These are phyloP conservation scores for Datura wrightii DNA, from an alignment of 257 asterid genomes.

Conservation along the genomic window DNA sequence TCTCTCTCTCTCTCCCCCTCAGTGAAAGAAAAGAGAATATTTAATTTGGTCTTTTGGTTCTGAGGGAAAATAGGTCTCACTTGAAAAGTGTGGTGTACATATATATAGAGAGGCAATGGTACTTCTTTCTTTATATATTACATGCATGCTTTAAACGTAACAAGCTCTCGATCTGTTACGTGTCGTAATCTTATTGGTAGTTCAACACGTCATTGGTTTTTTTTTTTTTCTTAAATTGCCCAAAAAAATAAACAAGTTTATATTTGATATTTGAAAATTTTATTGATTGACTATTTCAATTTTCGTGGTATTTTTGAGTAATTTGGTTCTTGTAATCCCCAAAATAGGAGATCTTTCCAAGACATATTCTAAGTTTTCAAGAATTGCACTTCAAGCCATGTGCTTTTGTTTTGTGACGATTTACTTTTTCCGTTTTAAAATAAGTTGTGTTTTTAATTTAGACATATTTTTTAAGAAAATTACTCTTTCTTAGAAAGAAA, in stretches of 20 bases:
- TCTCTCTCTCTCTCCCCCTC: not conserved
- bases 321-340: not conserved
- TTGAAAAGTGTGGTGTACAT: not conserved
- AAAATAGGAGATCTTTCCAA: too few species aligned
- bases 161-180: not conserved
- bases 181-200: not conserved
- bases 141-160: slow-evolving; percentile 47
- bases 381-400: too few species aligned
- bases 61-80: not conserved
- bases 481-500: too few species aligned
- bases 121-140: not conserved
- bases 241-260: too few species aligned
- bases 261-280: too few species aligned
- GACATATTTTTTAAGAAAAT: too few species aligned
- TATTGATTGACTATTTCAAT: too few species aligned
- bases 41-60: not conserved
- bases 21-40: not conserved
- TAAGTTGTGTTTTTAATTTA: too few species aligned
- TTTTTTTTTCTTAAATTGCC: not conserved
- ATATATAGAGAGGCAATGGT: not conserved
- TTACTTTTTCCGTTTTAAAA: too few species aligned
- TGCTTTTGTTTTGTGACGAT: too few species aligned
- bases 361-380: too few species aligned
- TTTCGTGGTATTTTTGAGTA: not conserved
- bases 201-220: not conserved